Percentiles rank a stretch among this genome's conserved stretches.
phyloP scores from a whole-genome alignment of 768 basidiomycete genomes.

The Phanerochaete carnosa region DNA sequence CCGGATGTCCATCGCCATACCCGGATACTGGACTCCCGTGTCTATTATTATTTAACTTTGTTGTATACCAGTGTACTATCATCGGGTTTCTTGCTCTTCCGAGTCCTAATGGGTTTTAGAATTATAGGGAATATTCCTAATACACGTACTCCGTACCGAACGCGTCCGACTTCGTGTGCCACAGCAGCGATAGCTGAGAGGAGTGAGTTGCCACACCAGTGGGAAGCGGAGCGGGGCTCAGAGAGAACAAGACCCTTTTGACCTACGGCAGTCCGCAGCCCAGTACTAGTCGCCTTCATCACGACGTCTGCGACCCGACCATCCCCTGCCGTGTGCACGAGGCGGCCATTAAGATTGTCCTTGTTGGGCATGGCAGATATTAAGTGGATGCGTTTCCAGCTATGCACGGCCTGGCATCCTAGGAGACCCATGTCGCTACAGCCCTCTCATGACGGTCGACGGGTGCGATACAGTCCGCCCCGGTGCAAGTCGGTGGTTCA shows the following conservation, averaged over 20 bases:
- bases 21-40: background rate
- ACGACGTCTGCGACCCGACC: too few relatives aligned
- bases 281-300: too few relatives aligned
- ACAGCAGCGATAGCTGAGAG: too few relatives aligned
- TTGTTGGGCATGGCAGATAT: too few relatives aligned
- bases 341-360: too few relatives aligned
- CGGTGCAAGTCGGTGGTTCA: background rate
- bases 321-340: too few relatives aligned
- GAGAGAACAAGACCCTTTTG: too few relatives aligned
- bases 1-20: background rate
- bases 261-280: too few relatives aligned
- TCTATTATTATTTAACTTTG: slow-evolving; percentile 6
- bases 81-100: background rate
- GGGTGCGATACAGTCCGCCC: background rate
- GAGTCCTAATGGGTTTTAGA: background rate
- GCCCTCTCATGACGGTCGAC: background rate
- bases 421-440: background rate
- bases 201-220: too few relatives aligned
- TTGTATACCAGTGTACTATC: slow-evolving; percentile 2
- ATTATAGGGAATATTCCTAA: background rate
- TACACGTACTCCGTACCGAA: background rate
- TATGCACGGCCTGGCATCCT: background rate
- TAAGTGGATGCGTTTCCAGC: too few relatives aligned
- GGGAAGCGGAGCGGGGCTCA: too few relatives aligned
- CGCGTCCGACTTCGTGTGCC: background rate